Evolutionary conservation across 257 asterid genomes (phyloP), one percentile per base, ranked within the genome.

Genomic region (Solanum rostratum): DNA sequence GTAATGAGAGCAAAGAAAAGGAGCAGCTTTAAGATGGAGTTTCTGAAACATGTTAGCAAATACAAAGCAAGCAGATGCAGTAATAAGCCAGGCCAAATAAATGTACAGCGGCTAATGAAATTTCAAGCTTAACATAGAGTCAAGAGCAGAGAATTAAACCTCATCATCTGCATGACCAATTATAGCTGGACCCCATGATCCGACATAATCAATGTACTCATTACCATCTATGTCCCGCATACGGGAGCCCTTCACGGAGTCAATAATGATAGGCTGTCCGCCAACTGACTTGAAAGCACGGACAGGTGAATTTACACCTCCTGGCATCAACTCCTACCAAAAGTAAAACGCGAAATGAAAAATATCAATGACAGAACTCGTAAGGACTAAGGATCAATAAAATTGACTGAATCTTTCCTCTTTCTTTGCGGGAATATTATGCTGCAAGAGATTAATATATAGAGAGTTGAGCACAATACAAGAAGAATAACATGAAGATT

Each of bases 171-270:
- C 99, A 86, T 97, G 99, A 79, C 99, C 99, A 82, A 97, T 97
- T 79, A 95, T 95, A 86, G 98, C 98, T 18, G 99, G 99, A 29
- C 99, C 99, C 99, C 98, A 95, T n/a, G 98, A 97, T 85, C 99
- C 99, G 76, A 97, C 98, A 68, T 97, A 97, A 92, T 97, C 99
- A 55, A 97, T 95, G 92, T 97, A 97, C 89, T 97, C 98, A 68
- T 97, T 97, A 73, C 99, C 98, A 88, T 97, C 98, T 19, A 97
- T 95, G 86, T 97, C 98, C 96, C 95, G 88, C 99, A 97, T 95
- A 85, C 30, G 97, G 37, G 97, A 94, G 85, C 99, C 99, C 91
- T 97, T 97, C 82, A 94, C 98, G 7, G 95, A 92, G 88, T 95
- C 99, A 50, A 97, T 88, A 79, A 97, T 54, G 71, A 97, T 91